These are phyloP conservation scores for Hymenoscyphus repandus DNA, from an alignment of 2,329 filamentous ascomycete species.

Conservation along the genomic window DNA sequence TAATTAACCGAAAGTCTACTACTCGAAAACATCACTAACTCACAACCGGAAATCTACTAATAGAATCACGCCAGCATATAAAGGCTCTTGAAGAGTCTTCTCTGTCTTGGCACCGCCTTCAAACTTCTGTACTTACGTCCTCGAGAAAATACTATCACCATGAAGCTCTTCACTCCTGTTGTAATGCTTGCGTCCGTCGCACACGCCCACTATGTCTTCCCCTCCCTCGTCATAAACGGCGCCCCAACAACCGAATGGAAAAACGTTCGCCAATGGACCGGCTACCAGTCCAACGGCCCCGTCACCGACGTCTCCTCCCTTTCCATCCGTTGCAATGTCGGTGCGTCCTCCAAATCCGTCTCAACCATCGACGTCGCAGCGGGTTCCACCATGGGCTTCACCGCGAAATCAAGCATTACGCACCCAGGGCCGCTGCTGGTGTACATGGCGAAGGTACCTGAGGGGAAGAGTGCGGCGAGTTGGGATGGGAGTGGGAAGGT, in stretches of 20 bases:
- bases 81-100: not conserved
- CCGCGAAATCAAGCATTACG: constrained; percentile 36
- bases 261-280: constrained; percentile 4
- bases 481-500: constrained; percentile 33
- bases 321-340: constrained; percentile 36
- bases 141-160: not conserved
- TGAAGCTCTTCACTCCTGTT: constrained; percentile 1
- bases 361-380: constrained; percentile 28
- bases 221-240: constrained; percentile 1
- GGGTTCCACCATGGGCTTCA: constrained; percentile 41
- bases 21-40: not conserved
- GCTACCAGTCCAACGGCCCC: constrained; percentile 8
- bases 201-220: constrained; percentile 4
- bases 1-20: not conserved
- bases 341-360: constrained; percentile 18
- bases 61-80: not conserved
- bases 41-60: not conserved
- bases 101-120: not conserved
- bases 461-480: constrained; percentile 24
- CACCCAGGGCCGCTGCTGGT: constrained; percentile 33
- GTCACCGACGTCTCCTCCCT: constrained; percentile 3
- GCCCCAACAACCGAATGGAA: constrained; percentile 1
- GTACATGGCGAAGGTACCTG: constrained; percentile 35
- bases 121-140: not conserved
- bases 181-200: not conserved